These are phyloP conservation scores for Salix koriyanagi DNA, from an alignment of 345 rosid genomes.

Conservation along the genomic window DNA sequence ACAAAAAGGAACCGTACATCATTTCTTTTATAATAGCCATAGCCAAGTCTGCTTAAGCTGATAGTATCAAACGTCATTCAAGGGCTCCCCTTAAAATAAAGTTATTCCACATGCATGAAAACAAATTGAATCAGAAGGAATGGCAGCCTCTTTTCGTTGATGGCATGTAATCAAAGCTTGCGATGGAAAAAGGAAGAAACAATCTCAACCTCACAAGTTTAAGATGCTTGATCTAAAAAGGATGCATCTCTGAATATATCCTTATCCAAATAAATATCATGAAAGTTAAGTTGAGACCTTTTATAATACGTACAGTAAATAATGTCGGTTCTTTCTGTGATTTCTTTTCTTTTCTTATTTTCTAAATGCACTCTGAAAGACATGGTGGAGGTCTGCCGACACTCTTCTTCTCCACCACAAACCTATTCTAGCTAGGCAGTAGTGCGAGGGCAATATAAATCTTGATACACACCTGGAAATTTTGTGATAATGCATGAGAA, in stretches of 20 bases:
- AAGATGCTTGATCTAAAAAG: slow-evolving; percentile 18
- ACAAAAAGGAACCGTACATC: neutral
- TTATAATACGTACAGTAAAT: slow-evolving; percentile 18
- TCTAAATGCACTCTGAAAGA: slow-evolving; percentile 7
- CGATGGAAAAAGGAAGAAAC: slow-evolving; percentile 5
- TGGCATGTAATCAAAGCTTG: slow-evolving; percentile 5
- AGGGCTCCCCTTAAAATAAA: slow-evolving; percentile 15
- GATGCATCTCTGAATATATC: slow-evolving; percentile 13
- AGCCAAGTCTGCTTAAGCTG: slow-evolving; percentile 1
- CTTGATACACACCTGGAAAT: slow-evolving; percentile 21
- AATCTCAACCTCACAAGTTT: slow-evolving; percentile 14
- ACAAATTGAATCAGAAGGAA: slow-evolving; percentile 13
- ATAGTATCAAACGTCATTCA: slow-evolving; percentile 26
- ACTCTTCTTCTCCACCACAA: slow-evolving; percentile 4
- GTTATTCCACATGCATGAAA: slow-evolving; percentile 22
- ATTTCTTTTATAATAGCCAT: neutral
- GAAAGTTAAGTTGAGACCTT: slow-evolving; percentile 14
- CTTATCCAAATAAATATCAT: slow-evolving; percentile 17
- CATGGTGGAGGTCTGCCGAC: slow-evolving; percentile 8
- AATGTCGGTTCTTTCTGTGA: slow-evolving; percentile 1
- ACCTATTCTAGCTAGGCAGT: slow-evolving; percentile 9
- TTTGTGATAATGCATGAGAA: slow-evolving; percentile 24
- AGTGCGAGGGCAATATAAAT: neutral
- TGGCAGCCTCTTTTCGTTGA: neutral
- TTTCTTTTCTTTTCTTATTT: neutral